A percentile compares a stretch with the other conserved stretches of the same genome.
These are phyloP conservation scores for Trichoderma semiorbis DNA, from an alignment of 2,329 filamentous ascomycete genomes.

Conservation along the genomic window DNA sequence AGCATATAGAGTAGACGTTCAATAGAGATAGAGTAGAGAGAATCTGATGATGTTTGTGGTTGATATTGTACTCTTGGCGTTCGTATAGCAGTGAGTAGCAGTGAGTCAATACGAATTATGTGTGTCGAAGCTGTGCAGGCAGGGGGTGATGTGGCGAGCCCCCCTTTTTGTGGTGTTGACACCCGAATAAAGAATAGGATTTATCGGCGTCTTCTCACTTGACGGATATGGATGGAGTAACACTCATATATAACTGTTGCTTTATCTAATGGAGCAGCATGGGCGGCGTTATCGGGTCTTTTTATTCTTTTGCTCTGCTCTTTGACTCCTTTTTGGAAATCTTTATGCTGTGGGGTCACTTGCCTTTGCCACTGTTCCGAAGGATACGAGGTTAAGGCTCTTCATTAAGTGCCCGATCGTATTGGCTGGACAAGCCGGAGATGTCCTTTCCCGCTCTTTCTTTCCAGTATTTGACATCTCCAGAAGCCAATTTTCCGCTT, in stretches of 20 bases:
- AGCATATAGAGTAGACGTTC: background rate
- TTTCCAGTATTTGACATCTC: background rate
- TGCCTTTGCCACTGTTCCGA: background rate
- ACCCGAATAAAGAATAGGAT: accelerated
- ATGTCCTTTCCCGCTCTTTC: background rate
- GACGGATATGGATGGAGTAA: background rate
- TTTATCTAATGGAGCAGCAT: background rate
- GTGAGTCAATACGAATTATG: background rate
- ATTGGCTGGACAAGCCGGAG: background rate
- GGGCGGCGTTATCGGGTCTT: background rate
- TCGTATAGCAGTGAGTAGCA: background rate
- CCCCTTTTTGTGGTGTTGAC: background rate
- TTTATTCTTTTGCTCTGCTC: background rate
- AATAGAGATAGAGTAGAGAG: background rate
- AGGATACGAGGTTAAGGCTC: background rate
- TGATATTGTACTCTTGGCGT: background rate
- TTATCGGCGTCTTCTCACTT: accelerated
- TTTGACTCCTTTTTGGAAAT: background rate
- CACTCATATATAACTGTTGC: background rate
- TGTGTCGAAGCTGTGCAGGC: background rate
- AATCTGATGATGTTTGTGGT: background rate
- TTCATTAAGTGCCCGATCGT: background rate
- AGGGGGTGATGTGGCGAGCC: background rate
- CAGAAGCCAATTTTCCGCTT: background rate
- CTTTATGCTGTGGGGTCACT: background rate